A percentile compares a stretch with the other conserved stretches of the same genome.
phyloP scores from a whole-genome alignment of 768 basidiomycete genomes.

The Suillus clintonianus region DNA sequence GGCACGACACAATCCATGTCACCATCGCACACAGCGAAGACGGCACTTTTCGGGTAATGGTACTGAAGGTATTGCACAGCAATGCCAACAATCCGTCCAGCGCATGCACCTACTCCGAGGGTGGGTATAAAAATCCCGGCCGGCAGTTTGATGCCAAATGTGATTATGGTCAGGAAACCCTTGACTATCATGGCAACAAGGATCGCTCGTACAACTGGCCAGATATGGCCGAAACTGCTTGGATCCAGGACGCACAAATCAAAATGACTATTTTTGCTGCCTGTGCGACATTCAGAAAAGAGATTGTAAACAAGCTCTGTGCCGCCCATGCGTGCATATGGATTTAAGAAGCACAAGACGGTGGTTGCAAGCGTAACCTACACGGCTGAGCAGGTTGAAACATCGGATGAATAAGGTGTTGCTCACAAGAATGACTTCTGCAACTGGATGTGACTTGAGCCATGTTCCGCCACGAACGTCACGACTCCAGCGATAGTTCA shows the following conservation, averaged over 20 bases:
- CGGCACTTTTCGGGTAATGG: constrained; percentile 52
- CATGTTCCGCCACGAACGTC: constrained; percentile 81
- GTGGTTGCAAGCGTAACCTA: constrained; percentile 83
- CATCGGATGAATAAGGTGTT: constrained; percentile 1
- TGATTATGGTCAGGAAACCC: constrained; percentile 77
- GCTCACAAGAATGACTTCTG: constrained; percentile 81
- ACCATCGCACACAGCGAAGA: constrained; percentile 70
- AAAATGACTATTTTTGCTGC: constrained; percentile 53
- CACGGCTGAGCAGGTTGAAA: constrained; percentile 11
- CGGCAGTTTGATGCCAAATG: constrained; percentile 89
- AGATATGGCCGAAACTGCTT: constrained; percentile 52
- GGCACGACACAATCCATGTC: constrained; percentile 80
- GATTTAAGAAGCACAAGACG: constrained; percentile 80
- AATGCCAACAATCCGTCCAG: constrained; percentile 86
- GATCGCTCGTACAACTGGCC: constrained; percentile 66
- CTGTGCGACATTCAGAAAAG: constrained; percentile 79
- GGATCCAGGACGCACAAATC: constrained; percentile 75
- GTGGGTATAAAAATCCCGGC: constrained; percentile 98
- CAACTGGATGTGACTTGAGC: constrained; percentile 74
- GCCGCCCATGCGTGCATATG: constrained; percentile 90
- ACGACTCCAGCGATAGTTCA: constrained; percentile 89
- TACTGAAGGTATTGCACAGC: constrained; percentile 75
- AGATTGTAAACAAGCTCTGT: constrained; percentile 93
- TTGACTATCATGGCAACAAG: constrained; percentile 82
- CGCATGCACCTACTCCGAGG: constrained; percentile 91